Evolutionary conservation across 352 stramenopile genomes (phyloP).

Genomic region (Heterotrichella gracilis): DNA sequence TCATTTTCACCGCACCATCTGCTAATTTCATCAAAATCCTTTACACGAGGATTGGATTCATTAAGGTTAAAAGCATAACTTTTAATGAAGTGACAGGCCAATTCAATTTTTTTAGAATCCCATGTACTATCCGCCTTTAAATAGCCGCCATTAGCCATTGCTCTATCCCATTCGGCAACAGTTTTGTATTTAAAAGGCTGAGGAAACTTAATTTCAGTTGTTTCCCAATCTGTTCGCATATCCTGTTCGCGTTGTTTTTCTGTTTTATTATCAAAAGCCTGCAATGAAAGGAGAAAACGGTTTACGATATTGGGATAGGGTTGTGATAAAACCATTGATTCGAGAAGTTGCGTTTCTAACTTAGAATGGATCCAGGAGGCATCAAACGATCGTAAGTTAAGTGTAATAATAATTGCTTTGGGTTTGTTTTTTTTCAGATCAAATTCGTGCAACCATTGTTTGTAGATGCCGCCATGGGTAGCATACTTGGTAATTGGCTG

Average conservation of each 20-base stretch:
- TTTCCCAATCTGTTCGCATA: neutral
- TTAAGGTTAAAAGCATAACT: slow-evolving; percentile 2
- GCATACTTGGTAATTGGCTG: neutral
- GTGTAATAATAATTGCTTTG: slow-evolving; percentile 10
- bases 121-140: neutral
- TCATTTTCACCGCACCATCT: neutral
- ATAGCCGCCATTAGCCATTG: neutral
- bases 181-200: neutral
- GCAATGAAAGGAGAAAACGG: neutral
- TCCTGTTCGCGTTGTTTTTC: neutral
- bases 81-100: neutral
- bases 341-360: neutral
- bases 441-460: neutral
- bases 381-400: slow-evolving; percentile 9
- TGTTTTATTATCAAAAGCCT: slow-evolving; percentile 2
- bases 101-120: neutral
- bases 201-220: neutral
- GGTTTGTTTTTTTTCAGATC: neutral
- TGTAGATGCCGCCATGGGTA: neutral
- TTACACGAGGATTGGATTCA: neutral
- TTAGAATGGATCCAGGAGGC: neutral
- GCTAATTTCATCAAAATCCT: neutral
- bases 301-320: neutral
- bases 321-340: slow-evolving; percentile 14
- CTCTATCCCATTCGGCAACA: neutral